Percentiles rank a stretch among this genome's conserved stretches.
These are phyloP conservation scores for Globisporangium emineosum DNA, from an alignment of 352 stramenopile genomes.

Conservation along the genomic window DNA sequence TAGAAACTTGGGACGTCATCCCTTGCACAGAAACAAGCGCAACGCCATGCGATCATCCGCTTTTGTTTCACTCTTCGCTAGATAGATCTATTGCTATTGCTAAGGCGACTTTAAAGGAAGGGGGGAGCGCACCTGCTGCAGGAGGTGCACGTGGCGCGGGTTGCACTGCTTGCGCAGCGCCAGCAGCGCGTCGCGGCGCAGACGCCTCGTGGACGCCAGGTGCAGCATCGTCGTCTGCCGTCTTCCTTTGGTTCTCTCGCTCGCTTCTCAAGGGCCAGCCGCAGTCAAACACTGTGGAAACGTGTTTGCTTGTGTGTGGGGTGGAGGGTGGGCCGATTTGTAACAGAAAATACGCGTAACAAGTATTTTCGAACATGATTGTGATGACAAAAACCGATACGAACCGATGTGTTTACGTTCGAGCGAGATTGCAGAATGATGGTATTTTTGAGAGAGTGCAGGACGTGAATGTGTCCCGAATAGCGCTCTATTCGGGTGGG, in stretches of 20 bases:
- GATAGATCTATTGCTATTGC: not conserved
- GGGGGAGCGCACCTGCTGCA: constrained; percentile 56
- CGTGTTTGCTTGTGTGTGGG: constrained; percentile 2
- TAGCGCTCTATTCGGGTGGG: not conserved
- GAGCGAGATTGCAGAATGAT: not conserved
- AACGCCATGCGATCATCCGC: not conserved
- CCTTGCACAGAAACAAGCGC: constrained; percentile 7
- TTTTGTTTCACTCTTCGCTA: not conserved
- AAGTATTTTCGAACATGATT: too few species aligned
- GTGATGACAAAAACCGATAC: not conserved
- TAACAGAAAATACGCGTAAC: constrained; percentile 5
- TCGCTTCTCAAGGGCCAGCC: constrained; percentile 6
- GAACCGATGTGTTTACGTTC: not conserved
- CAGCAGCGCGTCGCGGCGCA: constrained; percentile 53
- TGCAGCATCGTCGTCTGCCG: constrained; percentile 24
- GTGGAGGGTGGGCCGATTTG: not conserved
- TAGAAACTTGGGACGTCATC: constrained; percentile 1
- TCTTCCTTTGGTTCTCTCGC: constrained; percentile 11
- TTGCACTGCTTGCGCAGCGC: constrained; percentile 53
- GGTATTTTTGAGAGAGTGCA: not conserved
- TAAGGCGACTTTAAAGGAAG: not conserved
- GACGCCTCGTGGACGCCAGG: constrained; percentile 51
- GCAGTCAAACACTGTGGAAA: not conserved
- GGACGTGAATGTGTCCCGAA: not conserved
- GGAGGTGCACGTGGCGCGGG: constrained; percentile 58